Conservation (phyloP, 345 rosid genomes). For the Populus nigra region DNA sequence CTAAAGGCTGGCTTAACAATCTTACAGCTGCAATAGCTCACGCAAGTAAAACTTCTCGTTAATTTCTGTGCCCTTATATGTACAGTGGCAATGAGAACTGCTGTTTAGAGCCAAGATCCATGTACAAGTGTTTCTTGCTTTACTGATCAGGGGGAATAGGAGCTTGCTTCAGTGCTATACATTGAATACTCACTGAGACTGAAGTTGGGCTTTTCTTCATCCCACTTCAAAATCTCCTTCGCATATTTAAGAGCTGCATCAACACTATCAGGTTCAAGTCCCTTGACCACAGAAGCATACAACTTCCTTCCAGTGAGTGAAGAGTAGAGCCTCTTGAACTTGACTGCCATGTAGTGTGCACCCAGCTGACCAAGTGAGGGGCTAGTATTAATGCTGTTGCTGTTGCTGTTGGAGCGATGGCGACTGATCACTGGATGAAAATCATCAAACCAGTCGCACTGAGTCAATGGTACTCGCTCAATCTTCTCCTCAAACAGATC, state of each 20-base stretch:
- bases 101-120: neutral
- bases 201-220: slow-evolving; percentile 66
- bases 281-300: slow-evolving; percentile 64
- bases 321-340: slow-evolving; percentile 78
- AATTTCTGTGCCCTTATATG: slow-evolving; percentile 31
- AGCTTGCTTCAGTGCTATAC: slow-evolving; percentile 59
- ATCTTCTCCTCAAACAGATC: slow-evolving; percentile 83
- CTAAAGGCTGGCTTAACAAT: neutral
- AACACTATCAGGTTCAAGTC: slow-evolving; percentile 57
- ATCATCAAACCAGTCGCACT: slow-evolving; percentile 88
- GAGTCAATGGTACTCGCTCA: slow-evolving; percentile 57
- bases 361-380: slow-evolving; percentile 82
- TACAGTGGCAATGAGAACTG: slow-evolving; percentile 18
- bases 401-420: slow-evolving; percentile 36
- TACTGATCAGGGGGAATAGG: slow-evolving; percentile 33
- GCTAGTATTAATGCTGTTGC: slow-evolving; percentile 56
- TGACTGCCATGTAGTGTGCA: slow-evolving; percentile 73
- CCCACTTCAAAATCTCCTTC: slow-evolving; percentile 92
- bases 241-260: slow-evolving; percentile 63
- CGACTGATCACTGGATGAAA: slow-evolving; percentile 77
- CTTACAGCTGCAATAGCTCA: neutral
- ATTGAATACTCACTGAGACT: slow-evolving; percentile 52
- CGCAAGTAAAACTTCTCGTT: slow-evolving; percentile 7
- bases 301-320: slow-evolving; percentile 70
- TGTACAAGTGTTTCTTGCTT: slow-evolving; percentile 7